phyloP scores from a whole-genome alignment of 208 protist genomes.

The Borovskyia barvae region DNA sequence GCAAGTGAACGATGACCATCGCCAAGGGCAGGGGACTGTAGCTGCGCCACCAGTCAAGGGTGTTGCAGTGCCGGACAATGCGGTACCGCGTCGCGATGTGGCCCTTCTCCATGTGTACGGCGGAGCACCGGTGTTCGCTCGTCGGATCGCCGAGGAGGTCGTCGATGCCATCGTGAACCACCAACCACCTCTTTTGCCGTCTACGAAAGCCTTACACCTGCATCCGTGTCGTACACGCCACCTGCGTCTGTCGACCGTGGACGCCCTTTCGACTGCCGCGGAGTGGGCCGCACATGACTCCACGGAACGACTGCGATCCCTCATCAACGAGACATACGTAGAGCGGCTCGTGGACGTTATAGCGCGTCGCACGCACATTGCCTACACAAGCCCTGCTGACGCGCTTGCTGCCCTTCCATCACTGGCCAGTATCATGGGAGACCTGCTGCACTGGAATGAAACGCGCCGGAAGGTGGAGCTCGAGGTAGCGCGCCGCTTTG shows the following conservation, averaged over 20 bases:
- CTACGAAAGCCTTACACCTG: neutral
- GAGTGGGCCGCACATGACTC: neutral
- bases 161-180: conserved; percentile 42
- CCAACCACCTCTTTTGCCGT: conserved; percentile 19
- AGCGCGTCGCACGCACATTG: conserved; percentile 58
- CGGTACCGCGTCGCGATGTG: neutral
- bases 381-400: conserved; percentile 74
- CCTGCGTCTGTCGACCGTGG: conserved; percentile 22
- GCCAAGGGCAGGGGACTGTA: too few species aligned
- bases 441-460: conserved; percentile 34
- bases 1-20: neutral
- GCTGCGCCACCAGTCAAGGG: too few species aligned
- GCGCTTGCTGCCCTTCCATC: conserved; percentile 45
- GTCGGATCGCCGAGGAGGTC: conserved; percentile 54
- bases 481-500: conserved; percentile 23
- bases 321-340: conserved; percentile 52
- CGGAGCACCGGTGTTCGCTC: conserved; percentile 48
- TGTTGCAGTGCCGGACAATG: neutral
- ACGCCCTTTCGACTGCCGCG: conserved; percentile 3
- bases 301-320: conserved; percentile 12
- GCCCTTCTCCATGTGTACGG: conserved; percentile 73
- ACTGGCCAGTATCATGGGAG: conserved; percentile 41
- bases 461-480: conserved; percentile 40
- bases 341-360: conserved; percentile 72
- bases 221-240: conserved; percentile 31